Base-by-base conservation (phyloP, 2,329 filamentous ascomycete genomes). In the Alternaria longipes region DNA sequence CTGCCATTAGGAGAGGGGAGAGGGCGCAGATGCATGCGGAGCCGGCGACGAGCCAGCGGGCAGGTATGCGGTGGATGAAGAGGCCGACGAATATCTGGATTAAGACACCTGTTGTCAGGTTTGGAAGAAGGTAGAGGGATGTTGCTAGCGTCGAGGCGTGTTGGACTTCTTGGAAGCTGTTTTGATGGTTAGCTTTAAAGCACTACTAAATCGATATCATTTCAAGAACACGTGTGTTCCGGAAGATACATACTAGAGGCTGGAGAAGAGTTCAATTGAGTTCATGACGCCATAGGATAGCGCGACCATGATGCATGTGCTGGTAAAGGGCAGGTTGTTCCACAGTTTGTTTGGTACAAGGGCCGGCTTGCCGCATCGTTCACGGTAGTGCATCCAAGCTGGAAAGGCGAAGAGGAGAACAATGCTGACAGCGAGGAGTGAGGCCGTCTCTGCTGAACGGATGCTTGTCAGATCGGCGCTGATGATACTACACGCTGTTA, bases 111-210 rank as follows among this genome's bases (percentile, higher is more conserved):
- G 73, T 67, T 3, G 79, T 59, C 3, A 79, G 74, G 50, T 75
- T 77, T 8, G 82, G 82, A 9, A 84, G 72, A 34, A 84, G 77
- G 14, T 80, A 79, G n/a, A 84, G 62, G 4, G 77, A 79, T 12
- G 77, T 74, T 6, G 70, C 73, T 7, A 79, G 54, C 0, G 73
- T 68, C 8, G 72, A 74, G 8, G 71, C 64, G 14, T 73, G 60
- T 56, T 81, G 79, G 4, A 81, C 72, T 36, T 81, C 72, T 63
- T 81, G 79, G 64, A 82, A 86, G 56, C 67, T 59, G 45, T 36
- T 22, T 2, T 24, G 34, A 3, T 22, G 3, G 32, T 52, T 1
- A 32, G 30, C 11, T 12, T 9, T 9, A 32, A 32, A 0, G 1
- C 1, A 32, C 30, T 32, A 32, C 11, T 12, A 0, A 32, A 6